Conservation (phyloP, 208 protist genomes). For the Trypanosoma caninum region DNA sequence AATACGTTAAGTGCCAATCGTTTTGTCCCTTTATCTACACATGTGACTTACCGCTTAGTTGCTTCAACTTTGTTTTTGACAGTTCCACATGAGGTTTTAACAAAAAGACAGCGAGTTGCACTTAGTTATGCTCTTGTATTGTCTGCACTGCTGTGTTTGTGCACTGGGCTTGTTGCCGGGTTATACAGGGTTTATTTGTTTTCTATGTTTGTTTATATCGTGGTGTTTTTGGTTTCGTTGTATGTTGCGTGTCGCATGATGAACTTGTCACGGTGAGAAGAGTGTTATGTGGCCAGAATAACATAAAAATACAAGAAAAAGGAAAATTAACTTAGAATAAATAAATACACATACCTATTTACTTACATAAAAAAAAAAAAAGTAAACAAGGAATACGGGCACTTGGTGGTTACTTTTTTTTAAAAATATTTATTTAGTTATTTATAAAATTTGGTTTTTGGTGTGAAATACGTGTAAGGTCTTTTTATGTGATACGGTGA, state of each 20-base stretch:
- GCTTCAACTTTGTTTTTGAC: slow-evolving; percentile 23
- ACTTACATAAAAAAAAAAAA: too few relatives aligned
- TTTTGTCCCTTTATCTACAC: slow-evolving; percentile 25
- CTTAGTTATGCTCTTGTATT: slow-evolving; percentile 25
- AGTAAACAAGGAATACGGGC: too few relatives aligned
- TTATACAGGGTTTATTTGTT: slow-evolving; percentile 21
- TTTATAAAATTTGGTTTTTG: too few relatives aligned
- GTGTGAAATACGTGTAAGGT: too few relatives aligned
- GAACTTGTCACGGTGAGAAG: slow-evolving; percentile 4
- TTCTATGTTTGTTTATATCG: slow-evolving; percentile 3
- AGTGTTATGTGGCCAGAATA: too few relatives aligned
- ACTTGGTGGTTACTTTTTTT: too few relatives aligned
- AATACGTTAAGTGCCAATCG: slow-evolving; percentile 30
- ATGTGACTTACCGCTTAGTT: slow-evolving; percentile 5
- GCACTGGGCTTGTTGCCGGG: slow-evolving; percentile 12
- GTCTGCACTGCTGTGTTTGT: slow-evolving; percentile 7
- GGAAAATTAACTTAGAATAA: too few relatives aligned
- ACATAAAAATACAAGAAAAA: too few relatives aligned
- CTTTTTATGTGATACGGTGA: too few relatives aligned
- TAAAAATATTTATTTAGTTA: too few relatives aligned
- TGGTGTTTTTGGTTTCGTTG: slow-evolving; percentile 16
- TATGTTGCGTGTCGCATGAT: slow-evolving; percentile 3
- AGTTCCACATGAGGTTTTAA: slow-evolving; percentile 24
- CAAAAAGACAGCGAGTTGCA: slow-evolving; percentile 19
- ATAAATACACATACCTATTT: too few relatives aligned